These are phyloP conservation scores for Entomortierella lignicola DNA, from an alignment of 192 early-diverging fungal genomes.

Conservation along the genomic window DNA sequence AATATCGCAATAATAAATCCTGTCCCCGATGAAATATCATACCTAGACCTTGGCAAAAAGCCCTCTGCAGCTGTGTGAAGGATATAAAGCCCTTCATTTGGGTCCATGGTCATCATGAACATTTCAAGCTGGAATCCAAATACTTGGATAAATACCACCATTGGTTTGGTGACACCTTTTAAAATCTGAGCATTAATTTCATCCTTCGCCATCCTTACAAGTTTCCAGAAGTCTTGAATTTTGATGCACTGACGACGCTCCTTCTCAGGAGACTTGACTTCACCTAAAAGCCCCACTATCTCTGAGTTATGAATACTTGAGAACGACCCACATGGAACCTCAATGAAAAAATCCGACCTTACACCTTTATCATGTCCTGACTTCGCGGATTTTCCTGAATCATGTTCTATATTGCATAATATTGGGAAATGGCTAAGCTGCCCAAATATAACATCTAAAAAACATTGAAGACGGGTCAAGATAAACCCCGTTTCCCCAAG, in stretches of 20 bases:
- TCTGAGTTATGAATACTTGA: constrained; percentile 6
- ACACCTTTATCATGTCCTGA: constrained; percentile 1
- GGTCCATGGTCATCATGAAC: neutral
- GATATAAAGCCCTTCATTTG: neutral
- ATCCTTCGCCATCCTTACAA: constrained; percentile 6
- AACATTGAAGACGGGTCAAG: constrained; percentile 2
- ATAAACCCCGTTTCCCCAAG: constrained; percentile 1
- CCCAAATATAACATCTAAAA: neutral
- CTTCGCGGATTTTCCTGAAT: neutral
- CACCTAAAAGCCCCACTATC: neutral
- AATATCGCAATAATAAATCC: neutral
- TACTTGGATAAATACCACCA: constrained; percentile 1
- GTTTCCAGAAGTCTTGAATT: constrained; percentile 7
- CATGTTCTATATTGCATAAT: constrained; percentile 6
- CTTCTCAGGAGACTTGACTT: constrained; percentile 3
- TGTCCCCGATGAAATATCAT: neutral
- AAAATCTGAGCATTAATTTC: neutral
- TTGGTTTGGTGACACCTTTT: neutral
- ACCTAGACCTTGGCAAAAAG: neutral
- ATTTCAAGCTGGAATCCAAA: constrained; percentile 2
- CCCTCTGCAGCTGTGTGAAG: neutral
- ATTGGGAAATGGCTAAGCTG: neutral
- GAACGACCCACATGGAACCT: neutral
- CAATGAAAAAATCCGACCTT: constrained; percentile 5
- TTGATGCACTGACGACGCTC: neutral